Conservation (phyloP, 75 land plant species). For the Pinus albicaulis region DNA sequence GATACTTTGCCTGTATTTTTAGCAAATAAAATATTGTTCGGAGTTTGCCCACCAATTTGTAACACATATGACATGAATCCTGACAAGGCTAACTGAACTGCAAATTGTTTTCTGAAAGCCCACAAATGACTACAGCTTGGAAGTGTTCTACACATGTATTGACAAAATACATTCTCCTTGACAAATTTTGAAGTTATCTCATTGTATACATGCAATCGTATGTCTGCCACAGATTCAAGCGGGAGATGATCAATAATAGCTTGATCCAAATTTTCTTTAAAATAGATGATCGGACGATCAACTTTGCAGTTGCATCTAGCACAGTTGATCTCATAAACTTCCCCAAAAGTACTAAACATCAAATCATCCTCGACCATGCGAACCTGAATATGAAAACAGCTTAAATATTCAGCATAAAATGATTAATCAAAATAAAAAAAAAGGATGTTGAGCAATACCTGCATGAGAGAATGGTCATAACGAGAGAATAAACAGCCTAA, state of each 20-base stretch:
- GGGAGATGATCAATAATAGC: conserved; percentile 81
- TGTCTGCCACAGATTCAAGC: conserved; percentile 78
- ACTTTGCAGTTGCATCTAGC: conserved; percentile 87
- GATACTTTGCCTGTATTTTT: conserved; percentile 95
- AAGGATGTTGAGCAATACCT: not conserved
- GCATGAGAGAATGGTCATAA: too few species aligned
- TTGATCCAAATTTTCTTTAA: conserved; percentile 92
- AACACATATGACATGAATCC: conserved; percentile 96
- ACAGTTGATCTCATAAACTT: conserved; percentile 77
- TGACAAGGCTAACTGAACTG: conserved; percentile 91
- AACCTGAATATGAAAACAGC: conserved; percentile 40
- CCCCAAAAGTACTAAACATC: conserved; percentile 98
- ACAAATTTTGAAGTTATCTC: conserved; percentile 78
- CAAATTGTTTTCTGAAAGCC: conserved; percentile 98
- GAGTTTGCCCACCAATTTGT: conserved; percentile 95
- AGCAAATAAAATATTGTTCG: conserved; percentile 93
- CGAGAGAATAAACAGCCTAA: too few species aligned
- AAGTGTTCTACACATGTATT: conserved; percentile 94
- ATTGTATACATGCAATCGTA: conserved; percentile 82
- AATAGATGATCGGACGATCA: conserved; percentile 84
- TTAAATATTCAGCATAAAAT: not conserved
- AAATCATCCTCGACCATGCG: conserved; percentile 97
- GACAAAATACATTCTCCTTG: conserved; percentile 82
- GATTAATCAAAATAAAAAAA: not conserved
- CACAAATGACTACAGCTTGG: conserved; percentile 84